These are phyloP conservation scores for Xylona heveae DNA, from an alignment of 495 filamentous ascomycete genomes.

Conservation along the genomic window DNA sequence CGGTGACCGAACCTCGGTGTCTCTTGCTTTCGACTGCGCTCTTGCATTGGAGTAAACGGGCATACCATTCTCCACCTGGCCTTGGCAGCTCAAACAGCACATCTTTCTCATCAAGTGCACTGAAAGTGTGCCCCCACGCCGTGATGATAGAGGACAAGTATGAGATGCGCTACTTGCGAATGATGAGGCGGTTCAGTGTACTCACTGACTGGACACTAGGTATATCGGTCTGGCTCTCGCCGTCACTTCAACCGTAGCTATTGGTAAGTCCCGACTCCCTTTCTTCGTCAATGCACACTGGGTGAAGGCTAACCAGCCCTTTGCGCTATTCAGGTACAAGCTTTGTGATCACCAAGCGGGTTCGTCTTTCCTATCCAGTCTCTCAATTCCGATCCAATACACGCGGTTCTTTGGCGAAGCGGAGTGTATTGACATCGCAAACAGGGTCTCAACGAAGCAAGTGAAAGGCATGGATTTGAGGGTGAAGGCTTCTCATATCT, in stretches of 20 bases:
- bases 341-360: slow-evolving; percentile 89
- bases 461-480: slow-evolving; percentile 81
- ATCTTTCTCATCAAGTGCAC: too few relatives aligned
- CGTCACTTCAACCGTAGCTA: slow-evolving; percentile 79
- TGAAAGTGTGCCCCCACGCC: too few relatives aligned
- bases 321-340: slow-evolving; percentile 40
- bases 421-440: not conserved
- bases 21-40: too few relatives aligned
- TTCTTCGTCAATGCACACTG: not conserved
- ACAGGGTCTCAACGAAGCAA: slow-evolving; percentile 75
- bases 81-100: too few relatives aligned
- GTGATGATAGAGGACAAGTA: slow-evolving; percentile 81
- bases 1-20: too few relatives aligned
- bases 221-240: slow-evolving; percentile 80
- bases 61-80: too few relatives aligned
- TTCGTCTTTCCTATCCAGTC: slow-evolving; percentile 18
- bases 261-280: slow-evolving; percentile 37
- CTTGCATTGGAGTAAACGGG: too few relatives aligned
- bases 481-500: slow-evolving; percentile 91
- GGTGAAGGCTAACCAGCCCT: slow-evolving; percentile 10
- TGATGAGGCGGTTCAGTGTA: not conserved
- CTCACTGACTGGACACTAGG: slow-evolving; percentile 27
- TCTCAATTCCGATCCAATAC: too few relatives aligned
- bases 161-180: slow-evolving; percentile 11
- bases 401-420: too few relatives aligned